phyloP scores from a whole-genome alignment of 768 basidiomycete species.

The Hypsizygus marmoreus region DNA sequence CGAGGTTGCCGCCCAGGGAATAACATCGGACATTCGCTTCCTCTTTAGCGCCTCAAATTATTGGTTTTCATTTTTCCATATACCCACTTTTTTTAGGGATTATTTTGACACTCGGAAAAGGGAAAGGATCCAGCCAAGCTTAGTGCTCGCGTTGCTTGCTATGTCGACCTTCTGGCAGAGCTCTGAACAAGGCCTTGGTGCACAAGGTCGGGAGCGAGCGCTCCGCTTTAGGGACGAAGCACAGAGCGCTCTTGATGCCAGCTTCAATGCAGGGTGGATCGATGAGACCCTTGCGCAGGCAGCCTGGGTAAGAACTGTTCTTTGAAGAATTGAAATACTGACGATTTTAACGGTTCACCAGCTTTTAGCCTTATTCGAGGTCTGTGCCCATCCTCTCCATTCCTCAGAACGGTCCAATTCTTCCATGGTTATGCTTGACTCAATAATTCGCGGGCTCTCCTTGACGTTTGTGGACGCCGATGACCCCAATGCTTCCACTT shows the following conservation, averaged over 20 bases:
- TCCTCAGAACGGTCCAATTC: slow-evolving; percentile 55
- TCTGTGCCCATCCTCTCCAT: slow-evolving; percentile 68
- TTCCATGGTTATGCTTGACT: slow-evolving; percentile 63
- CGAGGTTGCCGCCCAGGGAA: slow-evolving; percentile 42
- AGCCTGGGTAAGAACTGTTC: slow-evolving; percentile 58
- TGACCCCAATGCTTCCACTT: slow-evolving; percentile 52
- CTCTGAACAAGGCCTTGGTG: slow-evolving; percentile 57
- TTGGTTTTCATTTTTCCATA: slow-evolving; percentile 75
- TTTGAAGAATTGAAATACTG: background rate
- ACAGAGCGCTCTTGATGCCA: slow-evolving; percentile 69
- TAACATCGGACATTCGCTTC: slow-evolving; percentile 61
- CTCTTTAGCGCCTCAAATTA: slow-evolving; percentile 65
- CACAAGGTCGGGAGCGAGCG: slow-evolving; percentile 54
- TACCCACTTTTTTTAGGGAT: slow-evolving; percentile 64
- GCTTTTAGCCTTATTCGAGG: slow-evolving; percentile 73
- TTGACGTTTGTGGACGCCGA: slow-evolving; percentile 61
- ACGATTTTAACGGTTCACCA: slow-evolving; percentile 22
- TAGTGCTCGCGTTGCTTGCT: slow-evolving; percentile 63
- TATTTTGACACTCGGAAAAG: slow-evolving; percentile 58
- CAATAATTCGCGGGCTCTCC: slow-evolving; percentile 62
- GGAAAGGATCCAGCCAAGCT: slow-evolving; percentile 64
- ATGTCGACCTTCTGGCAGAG: slow-evolving; percentile 72
- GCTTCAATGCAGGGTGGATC: slow-evolving; percentile 69
- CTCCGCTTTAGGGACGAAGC: slow-evolving; percentile 66
- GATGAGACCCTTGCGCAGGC: slow-evolving; percentile 76